Evolutionary conservation across 495 filamentous ascomycete genomes (phyloP).

Genomic region (Annulohypoxylon maeteangense): DNA sequence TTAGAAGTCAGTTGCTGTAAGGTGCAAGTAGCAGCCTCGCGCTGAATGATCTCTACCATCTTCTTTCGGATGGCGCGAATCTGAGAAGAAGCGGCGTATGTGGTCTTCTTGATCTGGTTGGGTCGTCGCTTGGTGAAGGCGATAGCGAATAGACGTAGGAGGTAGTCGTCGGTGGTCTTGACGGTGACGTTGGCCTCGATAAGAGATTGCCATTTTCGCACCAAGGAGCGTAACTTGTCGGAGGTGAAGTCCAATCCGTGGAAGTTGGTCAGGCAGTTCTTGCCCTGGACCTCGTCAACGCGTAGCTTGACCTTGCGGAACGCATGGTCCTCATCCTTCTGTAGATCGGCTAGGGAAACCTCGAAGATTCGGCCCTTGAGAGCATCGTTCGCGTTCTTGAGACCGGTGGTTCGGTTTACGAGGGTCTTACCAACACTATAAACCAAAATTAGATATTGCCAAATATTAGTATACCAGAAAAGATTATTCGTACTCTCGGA

Average conservation of each 20-base stretch:
- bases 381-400: slow-evolving; percentile 99
- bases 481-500: slow-evolving; percentile 83
- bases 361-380: slow-evolving; percentile 99
- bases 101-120: slow-evolving; percentile 99
- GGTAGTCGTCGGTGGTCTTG: slow-evolving; percentile 99
- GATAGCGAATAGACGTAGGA: slow-evolving; percentile 96
- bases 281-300: slow-evolving; percentile 98
- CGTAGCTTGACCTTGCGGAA: slow-evolving; percentile 99
- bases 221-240: slow-evolving; percentile 97
- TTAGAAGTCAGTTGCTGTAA: slow-evolving; percentile 95
- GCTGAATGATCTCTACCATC: slow-evolving; percentile 99
- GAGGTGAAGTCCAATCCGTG: slow-evolving; percentile 99
- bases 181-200: slow-evolving; percentile 99
- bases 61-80: slow-evolving; percentile 98
- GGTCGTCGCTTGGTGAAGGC: slow-evolving; percentile 98
- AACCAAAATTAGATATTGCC: slow-evolving; percentile 47
- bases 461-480: not conserved
- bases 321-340: slow-evolving; percentile 99
- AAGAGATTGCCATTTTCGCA: slow-evolving; percentile 98
- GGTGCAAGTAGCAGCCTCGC: slow-evolving; percentile 92
- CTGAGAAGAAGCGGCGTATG: slow-evolving; percentile 94
- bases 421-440: slow-evolving; percentile 97
- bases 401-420: slow-evolving; percentile 98
- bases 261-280: slow-evolving; percentile 99
- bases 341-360: slow-evolving; percentile 97